A percentile compares a stretch with the other conserved stretches of the same genome.
phyloP scores from a whole-genome alignment of 441 rosid genomes.

The Adansonia rubrostipa region DNA sequence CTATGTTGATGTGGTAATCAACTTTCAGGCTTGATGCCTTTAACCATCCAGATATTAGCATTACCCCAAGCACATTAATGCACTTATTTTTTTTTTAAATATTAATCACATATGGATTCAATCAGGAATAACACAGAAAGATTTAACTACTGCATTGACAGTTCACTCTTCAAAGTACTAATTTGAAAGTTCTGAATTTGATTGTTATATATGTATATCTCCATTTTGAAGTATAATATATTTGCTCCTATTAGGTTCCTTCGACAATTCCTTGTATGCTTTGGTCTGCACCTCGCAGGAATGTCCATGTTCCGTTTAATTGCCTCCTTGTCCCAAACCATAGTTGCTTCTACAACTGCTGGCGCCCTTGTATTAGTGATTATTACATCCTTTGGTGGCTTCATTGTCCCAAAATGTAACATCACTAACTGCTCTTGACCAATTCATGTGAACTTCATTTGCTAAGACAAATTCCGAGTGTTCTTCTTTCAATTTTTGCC shows the following conservation, averaged over 20 bases:
- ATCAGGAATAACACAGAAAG: neutral
- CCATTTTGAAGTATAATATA: conserved; percentile 8
- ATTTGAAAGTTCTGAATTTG: neutral
- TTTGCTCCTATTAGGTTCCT: conserved; percentile 48
- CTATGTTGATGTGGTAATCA: neutral
- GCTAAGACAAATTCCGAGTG: neutral
- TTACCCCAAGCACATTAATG: neutral
- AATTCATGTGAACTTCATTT: neutral
- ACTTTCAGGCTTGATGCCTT: neutral
- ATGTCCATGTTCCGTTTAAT: conserved; percentile 58
- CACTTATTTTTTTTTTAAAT: neutral
- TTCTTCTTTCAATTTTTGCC: neutral
- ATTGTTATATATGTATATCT: neutral
- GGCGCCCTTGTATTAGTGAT: conserved; percentile 46
- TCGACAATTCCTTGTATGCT: conserved; percentile 52
- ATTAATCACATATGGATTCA: neutral
- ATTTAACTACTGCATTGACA: neutral
- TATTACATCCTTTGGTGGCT: conserved; percentile 48
- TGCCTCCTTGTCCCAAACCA: conserved; percentile 57
- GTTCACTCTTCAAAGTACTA: neutral
- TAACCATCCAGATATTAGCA: neutral
- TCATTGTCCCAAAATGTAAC: conserved; percentile 50
- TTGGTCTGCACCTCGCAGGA: conserved; percentile 48
- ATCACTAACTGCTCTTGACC: neutral
- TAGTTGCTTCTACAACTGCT: conserved; percentile 46